Percentiles rank a stretch among this genome's conserved stretches.
These are phyloP conservation scores for Cordyceps militaris DNA, from an alignment of 2,329 filamentous ascomycete genomes.

Conservation along the genomic window DNA sequence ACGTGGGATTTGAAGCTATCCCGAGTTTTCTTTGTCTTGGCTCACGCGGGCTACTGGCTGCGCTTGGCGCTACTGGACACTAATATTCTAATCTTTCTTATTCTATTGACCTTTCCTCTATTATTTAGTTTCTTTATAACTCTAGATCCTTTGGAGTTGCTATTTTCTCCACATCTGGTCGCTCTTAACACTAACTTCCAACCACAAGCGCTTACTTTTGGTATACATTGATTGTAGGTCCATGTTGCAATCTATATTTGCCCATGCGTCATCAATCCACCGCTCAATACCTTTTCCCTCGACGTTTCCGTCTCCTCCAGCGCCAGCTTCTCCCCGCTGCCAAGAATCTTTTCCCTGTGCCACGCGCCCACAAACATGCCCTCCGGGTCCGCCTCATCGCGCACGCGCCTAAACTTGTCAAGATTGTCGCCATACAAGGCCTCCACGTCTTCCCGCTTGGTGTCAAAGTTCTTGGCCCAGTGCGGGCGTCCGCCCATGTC, in stretches of 20 bases:
- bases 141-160: no score
- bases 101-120: no score
- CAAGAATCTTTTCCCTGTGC: slow-evolving; percentile 65
- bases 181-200: no score
- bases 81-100: no score
- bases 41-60: no score
- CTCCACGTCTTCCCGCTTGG: slow-evolving; percentile 53
- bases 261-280: slow-evolving; percentile 10
- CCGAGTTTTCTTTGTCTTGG: no score
- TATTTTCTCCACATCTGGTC: no score
- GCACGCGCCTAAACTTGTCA: slow-evolving; percentile 57
- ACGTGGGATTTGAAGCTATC: no score
- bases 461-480: slow-evolving; percentile 87
- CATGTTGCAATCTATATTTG: not conserved
- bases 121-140: no score
- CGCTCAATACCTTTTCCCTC: slow-evolving; percentile 12
- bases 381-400: slow-evolving; percentile 66
- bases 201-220: no score
- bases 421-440: slow-evolving; percentile 64
- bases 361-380: slow-evolving; percentile 88
- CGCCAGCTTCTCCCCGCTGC: slow-evolving; percentile 25
- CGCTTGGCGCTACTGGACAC: no score
- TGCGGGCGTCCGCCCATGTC: slow-evolving; percentile 77
- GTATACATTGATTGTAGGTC: no score
- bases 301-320: slow-evolving; percentile 31